Conservation (phyloP, 176 grass and related monocot genomes). For the Cenchrus fungigraminus region DNA sequence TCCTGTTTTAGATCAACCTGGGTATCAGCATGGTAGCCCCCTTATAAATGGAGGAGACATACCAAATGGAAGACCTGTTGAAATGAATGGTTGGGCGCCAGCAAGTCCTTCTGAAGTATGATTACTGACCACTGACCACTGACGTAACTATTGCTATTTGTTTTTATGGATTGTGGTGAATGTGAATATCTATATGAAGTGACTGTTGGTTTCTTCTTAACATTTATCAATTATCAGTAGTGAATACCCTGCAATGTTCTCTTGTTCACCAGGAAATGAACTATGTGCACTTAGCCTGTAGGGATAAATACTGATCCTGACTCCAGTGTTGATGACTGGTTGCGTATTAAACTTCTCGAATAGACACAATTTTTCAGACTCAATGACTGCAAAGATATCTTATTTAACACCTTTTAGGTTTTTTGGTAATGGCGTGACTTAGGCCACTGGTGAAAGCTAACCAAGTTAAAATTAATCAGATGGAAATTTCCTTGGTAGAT, state of each 20-base stretch:
- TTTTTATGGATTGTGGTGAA: not conserved
- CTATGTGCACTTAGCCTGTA: not conserved
- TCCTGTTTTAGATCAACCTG: constrained; percentile 56
- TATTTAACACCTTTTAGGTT: not conserved
- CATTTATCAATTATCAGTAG: not conserved
- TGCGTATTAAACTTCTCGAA: not conserved
- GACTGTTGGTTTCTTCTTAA: not conserved
- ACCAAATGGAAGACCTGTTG: constrained; percentile 47
- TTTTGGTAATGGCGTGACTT: not conserved
- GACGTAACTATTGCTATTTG: constrained; percentile 28
- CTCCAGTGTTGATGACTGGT: not conserved
- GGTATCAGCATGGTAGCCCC: constrained; percentile 54
- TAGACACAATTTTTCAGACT: not conserved
- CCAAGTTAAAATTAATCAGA: not conserved
- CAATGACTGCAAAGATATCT: not conserved
- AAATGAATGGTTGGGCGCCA: constrained; percentile 53
- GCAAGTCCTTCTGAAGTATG: constrained; percentile 53
- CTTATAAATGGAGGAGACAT: constrained; percentile 50
- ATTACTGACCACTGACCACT: constrained; percentile 43
- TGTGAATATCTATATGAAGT: not conserved
- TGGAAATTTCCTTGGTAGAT: not conserved
- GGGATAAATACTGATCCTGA: not conserved
- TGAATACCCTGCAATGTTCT: not conserved
- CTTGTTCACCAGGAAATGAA: not conserved
- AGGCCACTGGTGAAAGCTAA: not conserved